A percentile compares a stretch with the other conserved stretches of the same genome.
These are phyloP conservation scores for Aspergillus sp. DNA, from an alignment of 2,329 filamentous ascomycete species.

Conservation along the genomic window DNA sequence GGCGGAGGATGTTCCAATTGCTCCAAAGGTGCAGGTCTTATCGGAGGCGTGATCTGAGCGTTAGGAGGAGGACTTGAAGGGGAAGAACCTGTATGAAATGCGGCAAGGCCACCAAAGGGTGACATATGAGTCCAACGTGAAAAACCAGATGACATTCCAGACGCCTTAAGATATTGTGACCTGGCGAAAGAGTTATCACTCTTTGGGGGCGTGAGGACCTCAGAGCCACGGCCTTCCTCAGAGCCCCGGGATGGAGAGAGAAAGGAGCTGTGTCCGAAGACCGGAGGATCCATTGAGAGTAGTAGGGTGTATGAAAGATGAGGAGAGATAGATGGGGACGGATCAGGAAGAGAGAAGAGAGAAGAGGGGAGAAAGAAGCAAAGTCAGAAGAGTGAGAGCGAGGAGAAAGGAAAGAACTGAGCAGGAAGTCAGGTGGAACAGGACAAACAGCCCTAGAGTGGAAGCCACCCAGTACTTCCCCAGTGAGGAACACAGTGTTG, in stretches of 20 bases:
- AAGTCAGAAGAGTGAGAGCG: neutral
- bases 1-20: too few relatives aligned
- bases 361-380: neutral
- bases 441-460: neutral
- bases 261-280: neutral
- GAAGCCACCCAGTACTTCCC: neutral
- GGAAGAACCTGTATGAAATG: too few relatives aligned
- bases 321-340: too few relatives aligned
- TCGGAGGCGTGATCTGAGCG: too few relatives aligned
- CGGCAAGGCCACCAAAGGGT: neutral
- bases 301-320: too few relatives aligned
- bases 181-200: too few relatives aligned
- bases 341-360: neutral
- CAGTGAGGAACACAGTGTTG: neutral
- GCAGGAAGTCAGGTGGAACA: neutral
- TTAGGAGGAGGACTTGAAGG: too few relatives aligned
- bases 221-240: neutral
- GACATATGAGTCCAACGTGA: conserved; percentile 4
- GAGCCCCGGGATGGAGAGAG: neutral
- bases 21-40: too few relatives aligned
- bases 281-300: neutral
- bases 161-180: too few relatives aligned
- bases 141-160: neutral
- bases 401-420: neutral
- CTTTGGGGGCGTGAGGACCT: too few relatives aligned